Evolutionary conservation across 805 yeast genomes (phyloP).

Genomic region (Zygosaccharomyces rouxii): DNA sequence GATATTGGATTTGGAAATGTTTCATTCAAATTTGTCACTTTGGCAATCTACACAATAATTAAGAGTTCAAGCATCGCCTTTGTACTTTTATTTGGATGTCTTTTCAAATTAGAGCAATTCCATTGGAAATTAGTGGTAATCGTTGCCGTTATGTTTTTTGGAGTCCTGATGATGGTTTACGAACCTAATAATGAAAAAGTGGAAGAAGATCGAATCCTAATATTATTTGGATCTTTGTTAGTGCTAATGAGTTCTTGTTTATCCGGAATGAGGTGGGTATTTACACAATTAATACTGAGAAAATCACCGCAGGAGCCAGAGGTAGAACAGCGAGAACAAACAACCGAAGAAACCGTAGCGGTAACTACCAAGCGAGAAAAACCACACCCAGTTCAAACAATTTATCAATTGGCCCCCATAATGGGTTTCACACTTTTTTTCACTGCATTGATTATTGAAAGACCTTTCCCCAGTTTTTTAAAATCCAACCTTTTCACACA

Average conservation of each 20-base stretch:
- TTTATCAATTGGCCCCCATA: conserved; percentile 77
- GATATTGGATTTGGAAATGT: conserved; percentile 92
- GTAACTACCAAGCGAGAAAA: conserved; percentile 20
- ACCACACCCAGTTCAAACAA: conserved; percentile 77
- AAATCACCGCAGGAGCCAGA: conserved; percentile 44
- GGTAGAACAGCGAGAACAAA: not conserved
- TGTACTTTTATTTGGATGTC: conserved; percentile 81
- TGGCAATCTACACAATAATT: conserved; percentile 87
- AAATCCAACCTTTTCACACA: conserved; percentile 23
- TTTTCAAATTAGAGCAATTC: conserved; percentile 73
- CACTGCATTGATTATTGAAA: conserved; percentile 68
- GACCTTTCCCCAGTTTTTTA: conserved; percentile 36
- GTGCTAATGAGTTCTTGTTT: conserved; percentile 76
- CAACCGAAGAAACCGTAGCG: conserved; percentile 1
- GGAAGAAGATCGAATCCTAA: conserved; percentile 16
- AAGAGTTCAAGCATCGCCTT: conserved; percentile 85
- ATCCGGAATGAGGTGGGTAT: conserved; percentile 92
- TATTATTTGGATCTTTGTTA: conserved; percentile 57
- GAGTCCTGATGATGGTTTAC: conserved; percentile 85
- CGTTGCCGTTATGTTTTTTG: conserved; percentile 72
- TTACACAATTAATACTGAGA: conserved; percentile 77
- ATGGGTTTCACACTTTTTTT: conserved; percentile 63
- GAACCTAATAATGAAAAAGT: conserved; percentile 33
- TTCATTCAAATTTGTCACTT: conserved; percentile 70
- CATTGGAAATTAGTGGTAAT: conserved; percentile 63